These are phyloP conservation scores for Komagataella ulmi DNA, from an alignment of 805 yeast species.

Conservation along the genomic window DNA sequence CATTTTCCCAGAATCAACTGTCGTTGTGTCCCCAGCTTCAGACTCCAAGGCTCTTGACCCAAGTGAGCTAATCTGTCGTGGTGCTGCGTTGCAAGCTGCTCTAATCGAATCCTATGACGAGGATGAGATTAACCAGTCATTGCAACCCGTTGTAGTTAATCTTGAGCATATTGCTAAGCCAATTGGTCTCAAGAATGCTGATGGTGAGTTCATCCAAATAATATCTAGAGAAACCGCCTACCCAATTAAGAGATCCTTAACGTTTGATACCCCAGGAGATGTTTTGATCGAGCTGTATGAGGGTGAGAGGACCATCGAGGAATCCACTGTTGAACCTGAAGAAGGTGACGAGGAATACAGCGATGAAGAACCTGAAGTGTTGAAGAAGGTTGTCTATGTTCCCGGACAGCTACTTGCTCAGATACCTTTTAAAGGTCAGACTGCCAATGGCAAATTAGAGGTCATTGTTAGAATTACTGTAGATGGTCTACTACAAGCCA, in stretches of 20 bases:
- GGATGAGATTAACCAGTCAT: constrained; percentile 68
- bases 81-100: constrained; percentile 95
- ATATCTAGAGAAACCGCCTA: constrained; percentile 76
- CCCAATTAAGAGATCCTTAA: constrained; percentile 72
- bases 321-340: constrained; percentile 64
- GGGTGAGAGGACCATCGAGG: constrained; percentile 75
- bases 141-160: constrained; percentile 73
- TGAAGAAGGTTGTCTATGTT: constrained; percentile 59
- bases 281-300: constrained; percentile 66
- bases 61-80: constrained; percentile 80
- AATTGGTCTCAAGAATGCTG: constrained; percentile 69
- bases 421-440: constrained; percentile 58
- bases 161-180: constrained; percentile 80
- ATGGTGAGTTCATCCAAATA: constrained; percentile 58
- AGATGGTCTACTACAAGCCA: constrained; percentile 50
- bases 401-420: constrained; percentile 70
- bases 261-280: constrained; percentile 48
- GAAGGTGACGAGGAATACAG: constrained; percentile 27
- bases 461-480: constrained; percentile 50
- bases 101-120: constrained; percentile 71
- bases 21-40: constrained; percentile 60
- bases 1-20: constrained; percentile 72
- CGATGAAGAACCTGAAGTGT: constrained; percentile 87
- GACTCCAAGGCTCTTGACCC: constrained; percentile 78
- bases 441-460: constrained; percentile 55